Base-by-base conservation (phyloP, 1,139 yeast genomes). In the Taphrina populina region DNA sequence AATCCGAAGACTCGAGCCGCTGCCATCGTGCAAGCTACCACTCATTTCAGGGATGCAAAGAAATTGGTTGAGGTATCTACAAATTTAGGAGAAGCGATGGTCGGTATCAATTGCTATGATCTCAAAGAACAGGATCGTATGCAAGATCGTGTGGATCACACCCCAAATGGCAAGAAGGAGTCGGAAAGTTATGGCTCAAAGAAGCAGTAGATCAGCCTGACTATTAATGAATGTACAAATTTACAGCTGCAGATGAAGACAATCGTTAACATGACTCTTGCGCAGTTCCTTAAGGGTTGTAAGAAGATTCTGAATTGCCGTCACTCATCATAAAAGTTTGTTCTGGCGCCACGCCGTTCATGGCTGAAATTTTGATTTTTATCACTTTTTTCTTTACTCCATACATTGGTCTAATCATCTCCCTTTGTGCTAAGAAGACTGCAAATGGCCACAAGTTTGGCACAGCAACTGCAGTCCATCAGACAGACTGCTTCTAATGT, bases 21-120 rank as follows among this genome's bases (percentile, higher is more conserved):
- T 64, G 88, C 94, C 23, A 82, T 86, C 68, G 95, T 86, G 53
- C 81, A 83, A 67, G 88, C 94, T 21, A 88, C 86, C 33, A 84
- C 92, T 40, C 81, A 84, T 67, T 86, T 73, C 73, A 71, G 81
- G 53, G 85, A 84, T 64, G 80, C 92, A 15, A 69, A 69, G 62
- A 77, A 79, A 65, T 70, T 86, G 36, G 78, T 86, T 67, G 84
- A 84, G 67, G 82, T 76, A 60, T 82, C 90, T 43, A 82, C 84
- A 46, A 87, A 83, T 65, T 76, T 86, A 63, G 95, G 95, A 53
- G 81, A 82, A 61, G 80, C 82, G 67, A 83, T 83, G 88, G 78
- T 79, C 57, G 90, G 90, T 49, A 76, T 80, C 56, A 77, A 81
- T 58, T 79, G 80, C 61, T 76, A 75, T 58, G 70, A 77, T 27